These are phyloP conservation scores for Ceratocystis albifundus DNA, from an alignment of 2,329 filamentous ascomycete species.

Conservation along the genomic window DNA sequence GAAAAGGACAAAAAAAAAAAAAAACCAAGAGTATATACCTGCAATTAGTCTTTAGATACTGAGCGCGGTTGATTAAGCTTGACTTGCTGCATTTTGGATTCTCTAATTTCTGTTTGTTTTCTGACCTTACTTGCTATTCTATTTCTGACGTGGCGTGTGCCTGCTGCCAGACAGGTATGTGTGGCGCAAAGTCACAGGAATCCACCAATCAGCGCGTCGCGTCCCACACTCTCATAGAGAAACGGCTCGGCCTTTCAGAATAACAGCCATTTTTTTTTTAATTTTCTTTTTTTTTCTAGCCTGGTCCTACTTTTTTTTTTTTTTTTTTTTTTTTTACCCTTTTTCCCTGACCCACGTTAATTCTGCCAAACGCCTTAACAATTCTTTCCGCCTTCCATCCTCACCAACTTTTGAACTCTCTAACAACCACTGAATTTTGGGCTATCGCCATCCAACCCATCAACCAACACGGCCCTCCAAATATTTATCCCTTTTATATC, in stretches of 20 bases:
- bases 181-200: constrained; percentile 11
- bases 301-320: constrained; percentile 12
- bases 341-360: constrained; percentile 18
- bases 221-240: not conserved
- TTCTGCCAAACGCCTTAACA: constrained; percentile 13
- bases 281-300: too few relatives aligned
- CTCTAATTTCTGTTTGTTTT: too few relatives aligned
- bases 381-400: constrained; percentile 23
- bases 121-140: not conserved
- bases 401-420: constrained; percentile 20
- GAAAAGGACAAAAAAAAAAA: too few relatives aligned
- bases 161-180: not conserved
- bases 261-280: constrained; percentile 3
- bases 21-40: too few relatives aligned
- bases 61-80: not conserved
- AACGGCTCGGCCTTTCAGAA: not conserved
- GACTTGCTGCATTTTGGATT: too few relatives aligned
- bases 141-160: not conserved
- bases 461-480: constrained; percentile 12
- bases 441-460: constrained; percentile 22
- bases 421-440: constrained; percentile 20
- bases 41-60: too few relatives aligned
- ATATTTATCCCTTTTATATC: constrained; percentile 18
- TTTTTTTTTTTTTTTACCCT: too few relatives aligned
- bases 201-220: constrained; percentile 22